phyloP scores from a whole-genome alignment of 345 rosid genomes.

The Lumnitzera racemosa region DNA sequence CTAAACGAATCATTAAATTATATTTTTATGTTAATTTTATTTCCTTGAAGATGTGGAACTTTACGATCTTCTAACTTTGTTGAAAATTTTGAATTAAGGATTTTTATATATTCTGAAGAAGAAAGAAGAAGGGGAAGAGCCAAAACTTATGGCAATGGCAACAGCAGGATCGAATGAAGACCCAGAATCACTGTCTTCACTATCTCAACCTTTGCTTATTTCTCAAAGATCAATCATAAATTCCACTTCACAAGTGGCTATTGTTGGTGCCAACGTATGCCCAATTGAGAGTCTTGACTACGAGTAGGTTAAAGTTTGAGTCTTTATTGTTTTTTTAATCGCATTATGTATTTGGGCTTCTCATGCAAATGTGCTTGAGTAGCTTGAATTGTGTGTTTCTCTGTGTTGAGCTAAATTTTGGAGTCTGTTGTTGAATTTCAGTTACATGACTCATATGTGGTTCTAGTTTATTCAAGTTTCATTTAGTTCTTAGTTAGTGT shows the following conservation, averaged over 20 bases:
- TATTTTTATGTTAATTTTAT: no score
- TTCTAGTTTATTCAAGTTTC: no score
- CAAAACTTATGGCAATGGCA: conserved; percentile 5
- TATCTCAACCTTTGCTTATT: conserved; percentile 37
- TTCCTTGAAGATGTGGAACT: no score
- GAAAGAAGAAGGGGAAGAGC: not conserved
- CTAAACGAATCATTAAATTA: no score
- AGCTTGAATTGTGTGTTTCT: no score
- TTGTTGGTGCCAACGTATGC: conserved; percentile 73
- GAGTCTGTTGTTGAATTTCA: no score
- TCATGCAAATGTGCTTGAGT: no score
- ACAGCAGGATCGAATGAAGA: conserved; percentile 13
- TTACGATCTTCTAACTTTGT: no score
- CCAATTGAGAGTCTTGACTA: conserved; percentile 94
- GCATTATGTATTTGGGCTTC: not conserved
- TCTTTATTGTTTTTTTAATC: not conserved
- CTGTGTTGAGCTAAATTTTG: no score
- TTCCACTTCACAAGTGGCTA: conserved; percentile 89
- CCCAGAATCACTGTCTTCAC: conserved; percentile 27
- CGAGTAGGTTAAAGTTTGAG: conserved; percentile 34
- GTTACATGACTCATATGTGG: no score
- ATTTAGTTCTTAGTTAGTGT: no score
- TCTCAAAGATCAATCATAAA: conserved; percentile 37
- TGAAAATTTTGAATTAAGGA: no score
- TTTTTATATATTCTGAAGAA: not conserved